Conservation (phyloP, 306 rosid genomes). For the Quercus mongolica region DNA sequence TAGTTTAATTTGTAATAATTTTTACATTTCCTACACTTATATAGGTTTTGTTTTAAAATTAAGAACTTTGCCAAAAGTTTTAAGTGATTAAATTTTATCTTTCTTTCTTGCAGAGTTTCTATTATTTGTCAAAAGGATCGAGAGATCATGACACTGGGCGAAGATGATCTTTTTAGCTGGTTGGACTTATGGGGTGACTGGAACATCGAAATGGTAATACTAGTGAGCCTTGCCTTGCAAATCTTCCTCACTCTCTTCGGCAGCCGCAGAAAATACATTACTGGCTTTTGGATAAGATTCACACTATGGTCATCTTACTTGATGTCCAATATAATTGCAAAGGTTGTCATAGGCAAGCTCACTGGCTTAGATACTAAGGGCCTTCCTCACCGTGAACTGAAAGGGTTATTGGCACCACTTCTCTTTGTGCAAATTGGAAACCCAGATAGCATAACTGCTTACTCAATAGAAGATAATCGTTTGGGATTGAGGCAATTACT, state of each 20-base stretch:
- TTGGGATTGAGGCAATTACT: constrained; percentile 55
- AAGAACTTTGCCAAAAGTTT: neutral
- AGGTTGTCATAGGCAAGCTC: constrained; percentile 55
- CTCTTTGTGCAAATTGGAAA: constrained; percentile 62
- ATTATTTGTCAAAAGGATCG: no score
- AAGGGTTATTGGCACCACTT: constrained; percentile 53
- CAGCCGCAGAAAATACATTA: constrained; percentile 47
- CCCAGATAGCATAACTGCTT: constrained; percentile 64
- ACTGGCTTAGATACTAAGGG: constrained; percentile 35
- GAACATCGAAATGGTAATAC: constrained; percentile 48
- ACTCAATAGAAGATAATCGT: constrained; percentile 57
- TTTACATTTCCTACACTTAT: no score
- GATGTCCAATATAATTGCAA: constrained; percentile 41
- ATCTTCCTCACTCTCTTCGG: constrained; percentile 51
- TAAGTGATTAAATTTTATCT: neutral
- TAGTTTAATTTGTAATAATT: no score
- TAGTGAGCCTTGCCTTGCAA: constrained; percentile 48
- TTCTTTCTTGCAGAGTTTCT: constrained; percentile 23
- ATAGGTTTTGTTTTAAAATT: no score
- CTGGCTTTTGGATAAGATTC: constrained; percentile 44
- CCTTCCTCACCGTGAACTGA: constrained; percentile 44
- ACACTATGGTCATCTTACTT: constrained; percentile 55
- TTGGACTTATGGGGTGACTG: constrained; percentile 51
- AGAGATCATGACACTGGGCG: constrained; percentile 12
- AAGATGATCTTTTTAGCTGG: constrained; percentile 4